Base-by-base conservation (phyloP, 1,139 yeast species). In the Candida sanyaensis region DNA sequence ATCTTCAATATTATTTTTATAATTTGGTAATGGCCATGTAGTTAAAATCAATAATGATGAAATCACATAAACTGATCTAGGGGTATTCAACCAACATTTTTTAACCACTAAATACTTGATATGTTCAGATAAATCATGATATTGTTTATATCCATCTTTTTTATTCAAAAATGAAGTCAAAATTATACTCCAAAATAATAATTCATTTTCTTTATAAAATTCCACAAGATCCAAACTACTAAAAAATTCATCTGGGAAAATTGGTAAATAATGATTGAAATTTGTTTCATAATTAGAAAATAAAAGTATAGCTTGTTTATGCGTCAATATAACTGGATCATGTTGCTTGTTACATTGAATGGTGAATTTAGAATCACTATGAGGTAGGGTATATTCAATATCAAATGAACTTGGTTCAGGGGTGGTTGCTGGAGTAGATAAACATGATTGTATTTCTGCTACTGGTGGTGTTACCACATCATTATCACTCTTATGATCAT, bases 11-110 rank as follows among this genome's bases (percentile, higher is more conserved):
- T 66, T 68, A 46, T 65, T 64, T 34, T 58, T 51, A 17, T 59
- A 54, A 28, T 62, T 61, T 6, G 78, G 79, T 34, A 75, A 62
- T n/a, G 79, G 77, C 80, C 80, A 75, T 3, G 79, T 73, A 7
- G 80, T 75, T 47, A 75, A 65, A 27, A 75, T 66, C 40, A 75
- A 61, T 42, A 75, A 64, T 2, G 79, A 66, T 6, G 72, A 64
- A 29, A 75, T 58, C 7, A 74, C 68, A 51, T 71, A 73, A 13
- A 75, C 69, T 24, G 77, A 71, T 52, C 80, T 64, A 9, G 80
- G 80, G 24, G 80, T 75, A 42, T 68, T 64, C 46, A 71, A 61
- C 80, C 80, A 75, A 57, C 79, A 73, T 48, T 65, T 69, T 43
- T 66, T 66, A 40, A 74, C 79, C 37, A 75, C 78, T 54, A 74